These are phyloP conservation scores for Ramalina intermedia DNA, from an alignment of 495 filamentous ascomycete genomes.

Conservation along the genomic window DNA sequence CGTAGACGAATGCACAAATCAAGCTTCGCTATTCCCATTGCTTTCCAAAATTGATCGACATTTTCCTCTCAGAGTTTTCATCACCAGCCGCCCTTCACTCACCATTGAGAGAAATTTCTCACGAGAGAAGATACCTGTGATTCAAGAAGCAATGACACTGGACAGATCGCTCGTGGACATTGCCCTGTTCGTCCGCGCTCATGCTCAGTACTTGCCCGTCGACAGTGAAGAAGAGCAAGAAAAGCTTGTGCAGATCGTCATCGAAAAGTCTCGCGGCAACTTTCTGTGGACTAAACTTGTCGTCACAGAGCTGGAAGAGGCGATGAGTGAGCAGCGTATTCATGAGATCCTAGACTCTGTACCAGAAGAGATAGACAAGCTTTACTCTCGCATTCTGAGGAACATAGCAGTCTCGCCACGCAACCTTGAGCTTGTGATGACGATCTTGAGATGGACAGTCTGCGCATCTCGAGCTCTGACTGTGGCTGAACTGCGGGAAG, in stretches of 20 bases:
- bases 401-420: slow-evolving; percentile 12
- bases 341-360: slow-evolving; percentile 22
- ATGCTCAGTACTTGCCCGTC: slow-evolving; percentile 5
- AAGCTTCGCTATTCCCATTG: slow-evolving; percentile 15
- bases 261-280: slow-evolving; percentile 20
- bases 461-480: slow-evolving; percentile 21
- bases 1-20: slow-evolving; percentile 23
- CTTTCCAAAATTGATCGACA: slow-evolving; percentile 13
- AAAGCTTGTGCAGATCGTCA: slow-evolving; percentile 17
- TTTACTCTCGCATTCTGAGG: slow-evolving; percentile 19
- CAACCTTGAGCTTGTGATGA: slow-evolving; percentile 16
- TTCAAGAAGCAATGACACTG: slow-evolving; percentile 5
- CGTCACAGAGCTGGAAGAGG: slow-evolving; percentile 17
- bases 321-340: slow-evolving; percentile 14
- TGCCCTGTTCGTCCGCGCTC: slow-evolving; percentile 2
- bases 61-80: slow-evolving; percentile 18
- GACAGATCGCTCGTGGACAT: slow-evolving; percentile 5
- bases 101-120: neutral
- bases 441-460: slow-evolving; percentile 22
- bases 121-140: slow-evolving; percentile 6
- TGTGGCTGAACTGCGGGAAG: slow-evolving; percentile 18
- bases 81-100: slow-evolving; percentile 19
- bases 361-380: slow-evolving; percentile 21
- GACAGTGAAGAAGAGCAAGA: slow-evolving; percentile 2
- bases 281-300: slow-evolving; percentile 26